Evolutionary conservation across 2,329 filamentous ascomycete species (phyloP).

Genomic region (Corynespora cassiicola): DNA sequence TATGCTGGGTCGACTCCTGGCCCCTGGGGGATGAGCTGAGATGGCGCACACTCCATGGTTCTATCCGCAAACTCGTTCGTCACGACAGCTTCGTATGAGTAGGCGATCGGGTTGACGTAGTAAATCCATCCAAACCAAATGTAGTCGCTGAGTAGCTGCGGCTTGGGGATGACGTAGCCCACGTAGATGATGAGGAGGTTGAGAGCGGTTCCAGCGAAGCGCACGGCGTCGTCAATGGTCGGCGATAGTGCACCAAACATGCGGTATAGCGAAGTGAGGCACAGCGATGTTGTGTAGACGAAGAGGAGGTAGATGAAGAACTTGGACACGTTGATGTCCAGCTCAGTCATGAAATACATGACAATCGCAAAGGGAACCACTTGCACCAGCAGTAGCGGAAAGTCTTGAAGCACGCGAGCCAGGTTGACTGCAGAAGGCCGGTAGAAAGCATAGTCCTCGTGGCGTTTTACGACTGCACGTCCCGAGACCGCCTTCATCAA

Average conservation of each 20-base stretch:
- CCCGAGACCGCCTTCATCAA: conserved; percentile 79
- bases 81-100: conserved; percentile 72
- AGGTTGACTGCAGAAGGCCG: conserved; percentile 70
- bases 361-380: conserved; percentile 66
- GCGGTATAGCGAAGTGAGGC: conserved; percentile 69
- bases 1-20: conserved; percentile 61
- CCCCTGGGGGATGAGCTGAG: conserved; percentile 66
- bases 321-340: conserved; percentile 65
- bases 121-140: conserved; percentile 66
- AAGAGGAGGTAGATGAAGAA: conserved; percentile 73
- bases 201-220: conserved; percentile 67
- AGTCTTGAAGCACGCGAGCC: conserved; percentile 68
- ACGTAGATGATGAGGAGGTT: conserved; percentile 70
- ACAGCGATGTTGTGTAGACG: conserved; percentile 68
- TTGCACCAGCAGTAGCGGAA: conserved; percentile 66
- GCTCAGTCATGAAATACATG: conserved; percentile 69
- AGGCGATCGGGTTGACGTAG: conserved; percentile 58
- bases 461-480: conserved; percentile 71
- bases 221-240: conserved; percentile 70
- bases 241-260: conserved; percentile 70
- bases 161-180: conserved; percentile 73
- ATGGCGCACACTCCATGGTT: conserved; percentile 64
- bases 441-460: conserved; percentile 73
- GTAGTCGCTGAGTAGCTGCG: conserved; percentile 62
- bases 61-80: conserved; percentile 69